Base-by-base conservation (phyloP, 2,329 filamentous ascomycete genomes). In the Hypoxylon sp. region DNA sequence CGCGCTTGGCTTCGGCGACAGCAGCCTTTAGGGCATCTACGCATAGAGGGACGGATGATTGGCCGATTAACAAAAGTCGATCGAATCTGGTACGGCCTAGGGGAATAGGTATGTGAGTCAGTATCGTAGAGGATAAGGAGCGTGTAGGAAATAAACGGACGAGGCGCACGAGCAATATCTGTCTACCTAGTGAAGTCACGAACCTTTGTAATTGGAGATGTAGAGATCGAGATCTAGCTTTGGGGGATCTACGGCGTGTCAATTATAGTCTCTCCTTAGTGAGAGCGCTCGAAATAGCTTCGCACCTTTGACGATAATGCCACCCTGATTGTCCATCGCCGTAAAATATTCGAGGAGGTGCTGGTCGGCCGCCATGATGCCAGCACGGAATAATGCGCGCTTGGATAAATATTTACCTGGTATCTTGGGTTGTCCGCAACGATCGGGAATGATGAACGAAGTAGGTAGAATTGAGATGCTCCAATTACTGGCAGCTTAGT, bases 211-310 rank as follows among this genome's bases (percentile, higher is more conserved):
- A 77, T 98, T 97, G 72, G 91, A 86, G 53, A 97, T 91, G 80
- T 98, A 98, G 38, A 91, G 88, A 67, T 98, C 93, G 45, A 99
- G 87, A 75, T 98, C 96, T 73, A 98, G 91, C 77, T 95, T 97
- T 9, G 95, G 94, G 5, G 87, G 81, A 51, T 93, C 93, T 95
- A 57, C 14, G 49, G 34, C 32, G 43, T 38, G 63, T 73, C 38
- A 73, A 14, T 13, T 45, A 41, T 52, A 57, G 46, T 49, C 45
- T 66, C 59, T 19, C 30, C 30, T 3, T 28, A 23, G 13, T n/a
- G 9, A 9, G 38, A 5, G 19, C 14, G 5, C 5, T 64, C 17
- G 41, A 64, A 49, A 3, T 5, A 2, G n/a, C n/a, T 6, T 66
- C 75, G 46, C 68, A 86, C 85, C 85, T 79, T 77, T 79, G 48